Evolutionary conservation across 106 monocot species (phyloP).

Genomic region (Triglochin maritima): DNA sequence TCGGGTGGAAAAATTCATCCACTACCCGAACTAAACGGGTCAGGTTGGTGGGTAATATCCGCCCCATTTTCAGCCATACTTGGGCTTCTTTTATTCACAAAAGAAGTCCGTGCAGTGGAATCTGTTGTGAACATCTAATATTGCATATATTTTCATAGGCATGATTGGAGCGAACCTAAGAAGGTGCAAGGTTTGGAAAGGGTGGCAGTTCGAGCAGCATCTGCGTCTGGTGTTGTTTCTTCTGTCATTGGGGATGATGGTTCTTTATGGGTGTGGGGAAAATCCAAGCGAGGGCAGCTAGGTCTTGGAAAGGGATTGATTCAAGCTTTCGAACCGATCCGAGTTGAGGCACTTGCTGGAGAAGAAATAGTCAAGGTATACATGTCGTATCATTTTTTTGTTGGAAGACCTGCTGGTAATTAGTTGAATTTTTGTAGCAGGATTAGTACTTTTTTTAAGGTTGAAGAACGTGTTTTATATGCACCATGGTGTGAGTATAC

Average conservation of each 20-base stretch:
- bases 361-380: conserved; percentile 59
- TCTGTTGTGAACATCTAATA: no score
- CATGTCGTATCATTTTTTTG: neutral
- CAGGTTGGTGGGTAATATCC: no score
- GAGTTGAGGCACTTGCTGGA: conserved; percentile 49
- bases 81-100: no score
- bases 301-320: conserved; percentile 57
- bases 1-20: no score
- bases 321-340: conserved; percentile 47
- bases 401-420: neutral
- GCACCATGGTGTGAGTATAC: no score
- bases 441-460: no score
- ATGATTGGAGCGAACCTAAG: conserved; percentile 49
- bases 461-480: no score
- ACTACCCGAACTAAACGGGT: no score
- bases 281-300: conserved; percentile 85
- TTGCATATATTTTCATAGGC: conserved; percentile 18
- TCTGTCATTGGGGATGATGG: conserved; percentile 71
- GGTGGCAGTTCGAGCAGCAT: conserved; percentile 42
- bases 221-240: conserved; percentile 84
- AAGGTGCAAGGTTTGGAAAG: conserved; percentile 53
- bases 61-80: no score
- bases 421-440: no score
- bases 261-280: conserved; percentile 90
- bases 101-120: no score